A percentile compares a stretch with the other conserved stretches of the same genome.
phyloP scores from a whole-genome alignment of 2,329 filamentous ascomycete species.

The Clonostachys rhizophaga region DNA sequence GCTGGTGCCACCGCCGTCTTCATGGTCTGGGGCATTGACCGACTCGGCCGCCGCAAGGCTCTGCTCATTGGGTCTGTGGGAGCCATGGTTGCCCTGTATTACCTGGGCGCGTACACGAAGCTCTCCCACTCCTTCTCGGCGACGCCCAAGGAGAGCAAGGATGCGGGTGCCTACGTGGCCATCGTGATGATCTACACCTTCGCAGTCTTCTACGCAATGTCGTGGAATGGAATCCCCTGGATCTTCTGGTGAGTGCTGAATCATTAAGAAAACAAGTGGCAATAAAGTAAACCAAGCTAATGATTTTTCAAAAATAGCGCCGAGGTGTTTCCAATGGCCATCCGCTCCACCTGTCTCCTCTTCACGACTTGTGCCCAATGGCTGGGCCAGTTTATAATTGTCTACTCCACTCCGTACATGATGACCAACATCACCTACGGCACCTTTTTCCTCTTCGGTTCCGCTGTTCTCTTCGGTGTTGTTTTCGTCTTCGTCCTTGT shows the following conservation, averaged over 20 bases:
- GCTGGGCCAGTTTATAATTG: conserved; percentile 21
- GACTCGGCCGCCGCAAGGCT: conserved; percentile 5
- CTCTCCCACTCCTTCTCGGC: conserved; percentile 6
- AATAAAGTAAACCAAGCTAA: not conserved
- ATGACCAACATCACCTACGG: conserved; percentile 9
- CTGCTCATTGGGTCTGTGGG: conserved; percentile 6
- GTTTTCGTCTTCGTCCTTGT: conserved; percentile 33
- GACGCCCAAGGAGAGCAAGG: not conserved
- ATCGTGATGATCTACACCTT: conserved; percentile 8
- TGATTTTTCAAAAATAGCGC: conserved; percentile 6
- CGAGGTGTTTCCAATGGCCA: conserved; percentile 17
- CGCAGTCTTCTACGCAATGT: conserved; percentile 4
- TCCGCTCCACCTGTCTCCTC: conserved; percentile 17
- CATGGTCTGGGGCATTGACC: conserved; percentile 7
- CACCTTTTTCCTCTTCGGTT: conserved; percentile 9
- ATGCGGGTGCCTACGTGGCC: conserved; percentile 6
- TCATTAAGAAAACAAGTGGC: not conserved
- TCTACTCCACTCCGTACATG: conserved; percentile 20
- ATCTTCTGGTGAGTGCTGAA: conserved; percentile 9
- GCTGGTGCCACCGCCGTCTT: conserved; percentile 4
- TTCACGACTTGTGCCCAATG: conserved; percentile 19
- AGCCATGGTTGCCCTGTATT: conserved; percentile 7
- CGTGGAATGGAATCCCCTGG: conserved; percentile 6
- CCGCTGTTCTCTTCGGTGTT: conserved; percentile 6
- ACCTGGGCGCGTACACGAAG: conserved; percentile 6